These are phyloP conservation scores for Lepidium didymum DNA, from an alignment of 345 rosid species.

Conservation along the genomic window DNA sequence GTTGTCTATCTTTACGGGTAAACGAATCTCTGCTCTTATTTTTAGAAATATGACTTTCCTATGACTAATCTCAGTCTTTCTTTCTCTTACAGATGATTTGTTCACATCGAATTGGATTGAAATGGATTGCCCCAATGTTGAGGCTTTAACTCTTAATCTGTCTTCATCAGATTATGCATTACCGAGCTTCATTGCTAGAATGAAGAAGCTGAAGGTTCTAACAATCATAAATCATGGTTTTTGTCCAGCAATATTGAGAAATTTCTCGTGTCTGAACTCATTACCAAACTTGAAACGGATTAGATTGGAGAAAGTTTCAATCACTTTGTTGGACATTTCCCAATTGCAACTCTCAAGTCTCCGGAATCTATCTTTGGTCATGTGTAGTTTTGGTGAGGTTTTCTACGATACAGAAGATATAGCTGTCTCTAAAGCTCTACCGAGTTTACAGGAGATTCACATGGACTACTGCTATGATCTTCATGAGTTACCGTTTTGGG, in stretches of 20 bases:
- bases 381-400: slow-evolving; percentile 36
- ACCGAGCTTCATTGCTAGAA: slow-evolving; percentile 41
- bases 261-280: slow-evolving; percentile 28
- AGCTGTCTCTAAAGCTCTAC: slow-evolving; percentile 18
- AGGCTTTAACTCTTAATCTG: slow-evolving; percentile 42
- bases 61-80: background rate
- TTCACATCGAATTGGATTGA: slow-evolving; percentile 39
- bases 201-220: slow-evolving; percentile 46
- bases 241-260: slow-evolving; percentile 29
- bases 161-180: slow-evolving; percentile 30
- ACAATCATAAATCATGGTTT: slow-evolving; percentile 32
- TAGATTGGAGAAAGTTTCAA: slow-evolving; percentile 37
- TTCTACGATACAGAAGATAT: background rate
- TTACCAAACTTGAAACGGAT: slow-evolving; percentile 45
- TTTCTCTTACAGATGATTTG: slow-evolving; percentile 34
- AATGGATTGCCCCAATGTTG: slow-evolving; percentile 35
- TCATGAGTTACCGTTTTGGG: slow-evolving; percentile 26
- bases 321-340: slow-evolving; percentile 17
- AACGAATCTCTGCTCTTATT: background rate
- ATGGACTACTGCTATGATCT: slow-evolving; percentile 47
- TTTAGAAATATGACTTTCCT: background rate
- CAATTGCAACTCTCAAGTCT: slow-evolving; percentile 24
- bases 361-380: slow-evolving; percentile 37
- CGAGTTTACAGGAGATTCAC: slow-evolving; percentile 43
- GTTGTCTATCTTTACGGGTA: slow-evolving; percentile 44